Conservation (phyloP, 1,284 basidiomycete genomes). For the Trichosporon coremiiforme region DNA sequence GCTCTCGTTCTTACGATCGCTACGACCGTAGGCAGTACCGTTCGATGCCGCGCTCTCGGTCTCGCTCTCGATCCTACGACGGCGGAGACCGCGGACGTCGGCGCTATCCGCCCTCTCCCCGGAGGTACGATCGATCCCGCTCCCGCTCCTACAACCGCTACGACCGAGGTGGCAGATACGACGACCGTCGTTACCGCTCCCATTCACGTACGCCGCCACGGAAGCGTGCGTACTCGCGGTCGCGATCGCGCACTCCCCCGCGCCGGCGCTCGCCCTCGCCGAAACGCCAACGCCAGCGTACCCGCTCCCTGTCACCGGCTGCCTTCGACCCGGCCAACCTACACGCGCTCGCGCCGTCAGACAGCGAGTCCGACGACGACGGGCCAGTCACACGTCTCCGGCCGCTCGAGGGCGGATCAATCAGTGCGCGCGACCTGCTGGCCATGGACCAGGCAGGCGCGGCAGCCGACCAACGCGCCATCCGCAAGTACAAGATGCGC, state of each 20-base stretch:
- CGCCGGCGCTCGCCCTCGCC: constrained; percentile 24
- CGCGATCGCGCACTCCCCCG: constrained; percentile 15
- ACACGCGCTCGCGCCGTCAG: constrained; percentile 34
- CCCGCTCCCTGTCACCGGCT: constrained; percentile 8
- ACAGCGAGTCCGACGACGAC: constrained; percentile 48
- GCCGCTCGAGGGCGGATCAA: constrained; percentile 69
- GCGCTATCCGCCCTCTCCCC: constrained; percentile 3
- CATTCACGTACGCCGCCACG: constrained; percentile 22
- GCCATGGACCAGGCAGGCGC: constrained; percentile 70
- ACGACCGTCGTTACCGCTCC: constrained; percentile 5
- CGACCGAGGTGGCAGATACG: neutral
- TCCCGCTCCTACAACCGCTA: neutral
- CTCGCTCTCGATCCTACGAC: constrained; percentile 20
- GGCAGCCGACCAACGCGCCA: constrained; percentile 66
- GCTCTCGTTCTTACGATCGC: constrained; percentile 18
- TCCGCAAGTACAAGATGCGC: constrained; percentile 71
- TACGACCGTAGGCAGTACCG: constrained; percentile 11
- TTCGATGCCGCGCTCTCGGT: constrained; percentile 5
- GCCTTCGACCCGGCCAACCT: constrained; percentile 29
- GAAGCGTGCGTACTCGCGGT: constrained; percentile 17
- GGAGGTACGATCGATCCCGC: constrained; percentile 11
- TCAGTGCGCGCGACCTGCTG: constrained; percentile 76
- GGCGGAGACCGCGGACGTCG: neutral
- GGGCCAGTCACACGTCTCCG: constrained; percentile 41
- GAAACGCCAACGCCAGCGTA: constrained; percentile 18